phyloP scores from a whole-genome alignment of 345 rosid species.

The Mangifera indica region DNA sequence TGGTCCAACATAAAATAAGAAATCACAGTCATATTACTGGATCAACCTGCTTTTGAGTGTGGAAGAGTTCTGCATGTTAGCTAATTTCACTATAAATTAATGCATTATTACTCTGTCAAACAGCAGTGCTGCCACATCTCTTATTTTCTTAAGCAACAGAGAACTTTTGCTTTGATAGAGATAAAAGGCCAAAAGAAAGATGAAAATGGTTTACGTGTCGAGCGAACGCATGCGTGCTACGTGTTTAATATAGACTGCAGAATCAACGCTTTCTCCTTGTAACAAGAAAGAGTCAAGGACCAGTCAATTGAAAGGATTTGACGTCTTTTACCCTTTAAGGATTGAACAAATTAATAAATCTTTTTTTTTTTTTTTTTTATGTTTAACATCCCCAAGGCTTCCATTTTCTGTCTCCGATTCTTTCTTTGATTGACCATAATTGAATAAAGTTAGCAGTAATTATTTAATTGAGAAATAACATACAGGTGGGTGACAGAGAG shows the following conservation, averaged over 20 bases:
- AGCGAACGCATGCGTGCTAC: neutral
- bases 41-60: neutral
- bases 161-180: neutral
- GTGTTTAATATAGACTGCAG: neutral
- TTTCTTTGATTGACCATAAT: no score
- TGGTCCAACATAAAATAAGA: no score
- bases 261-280: neutral
- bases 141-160: neutral
- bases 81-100: neutral
- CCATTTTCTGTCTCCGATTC: neutral
- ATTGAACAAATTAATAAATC: no score
- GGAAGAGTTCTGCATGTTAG: neutral
- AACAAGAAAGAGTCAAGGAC: neutral
- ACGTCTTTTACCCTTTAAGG: no score
- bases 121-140: no score
- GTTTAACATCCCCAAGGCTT: no score
- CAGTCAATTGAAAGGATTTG: no score
- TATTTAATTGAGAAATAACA: neutral
- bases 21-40: neutral
- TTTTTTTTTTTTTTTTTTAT: no score
- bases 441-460: neutral
- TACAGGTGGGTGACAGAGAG: slow-evolving; percentile 32
- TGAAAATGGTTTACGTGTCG: neutral
- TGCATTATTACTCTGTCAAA: no score
- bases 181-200: neutral